Evolutionary conservation across 1,139 yeast species (phyloP).

Genomic region (Pichia sp.): DNA sequence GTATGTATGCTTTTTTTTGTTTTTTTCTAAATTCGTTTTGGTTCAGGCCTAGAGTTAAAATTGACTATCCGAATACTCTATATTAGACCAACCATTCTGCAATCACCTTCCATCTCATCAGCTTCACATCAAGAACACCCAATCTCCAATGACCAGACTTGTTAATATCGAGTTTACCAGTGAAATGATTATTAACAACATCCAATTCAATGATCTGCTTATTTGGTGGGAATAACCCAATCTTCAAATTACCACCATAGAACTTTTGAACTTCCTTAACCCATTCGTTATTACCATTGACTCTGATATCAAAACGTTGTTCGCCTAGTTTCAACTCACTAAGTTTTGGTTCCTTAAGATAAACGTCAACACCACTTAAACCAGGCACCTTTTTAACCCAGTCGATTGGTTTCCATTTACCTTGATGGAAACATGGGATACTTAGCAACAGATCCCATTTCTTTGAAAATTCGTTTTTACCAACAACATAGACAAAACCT

Average conservation of each 20-base stretch:
- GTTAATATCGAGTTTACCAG: slow-evolving; percentile 56
- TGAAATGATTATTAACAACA: slow-evolving; percentile 52
- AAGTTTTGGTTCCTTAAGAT: slow-evolving; percentile 83
- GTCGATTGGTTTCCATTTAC: slow-evolving; percentile 54
- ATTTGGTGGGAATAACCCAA: slow-evolving; percentile 17
- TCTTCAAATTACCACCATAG: slow-evolving; percentile 33
- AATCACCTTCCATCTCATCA: slow-evolving; percentile 84
- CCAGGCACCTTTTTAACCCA: slow-evolving; percentile 64
- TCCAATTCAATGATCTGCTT: slow-evolving; percentile 48
- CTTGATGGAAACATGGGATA: slow-evolving; percentile 75
- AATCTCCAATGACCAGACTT: slow-evolving; percentile 86
- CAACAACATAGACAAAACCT: slow-evolving; percentile 80
- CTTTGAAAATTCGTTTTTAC: slow-evolving; percentile 54
- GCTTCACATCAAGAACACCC: slow-evolving; percentile 74
- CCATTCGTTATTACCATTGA: slow-evolving; percentile 6
- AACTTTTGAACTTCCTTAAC: slow-evolving; percentile 33
- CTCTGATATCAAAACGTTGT: slow-evolving; percentile 12
- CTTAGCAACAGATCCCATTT: slow-evolving; percentile 73
- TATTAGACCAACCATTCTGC: slow-evolving; percentile 70
- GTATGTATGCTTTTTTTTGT: background rate
- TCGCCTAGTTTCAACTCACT: slow-evolving; percentile 44
- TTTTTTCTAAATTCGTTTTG: background rate
- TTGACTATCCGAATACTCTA: slow-evolving; percentile 10
- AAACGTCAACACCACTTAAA: slow-evolving; percentile 61
- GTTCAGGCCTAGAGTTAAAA: background rate